Evolutionary conservation across 345 rosid species (phyloP).

Genomic region (Eucalyptus albens): DNA sequence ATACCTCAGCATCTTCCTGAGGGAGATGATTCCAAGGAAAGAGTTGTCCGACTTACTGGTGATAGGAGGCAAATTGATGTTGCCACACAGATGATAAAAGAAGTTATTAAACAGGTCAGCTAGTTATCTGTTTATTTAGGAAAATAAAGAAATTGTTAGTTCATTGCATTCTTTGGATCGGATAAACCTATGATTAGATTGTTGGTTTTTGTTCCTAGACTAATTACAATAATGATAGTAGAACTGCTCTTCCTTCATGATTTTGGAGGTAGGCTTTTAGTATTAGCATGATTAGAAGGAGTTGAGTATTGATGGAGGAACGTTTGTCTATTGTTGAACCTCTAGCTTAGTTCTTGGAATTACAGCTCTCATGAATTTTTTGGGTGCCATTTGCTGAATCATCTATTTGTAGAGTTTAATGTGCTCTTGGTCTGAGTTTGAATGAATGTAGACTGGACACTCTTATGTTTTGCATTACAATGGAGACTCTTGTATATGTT

Average conservation of each 20-base stretch:
- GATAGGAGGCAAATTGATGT: slow-evolving; percentile 76
- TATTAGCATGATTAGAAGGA: not conserved
- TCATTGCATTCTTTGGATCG: not conserved
- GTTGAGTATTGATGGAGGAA: not conserved
- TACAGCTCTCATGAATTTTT: not conserved
- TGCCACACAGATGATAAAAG: slow-evolving; percentile 71
- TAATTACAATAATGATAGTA: not conserved
- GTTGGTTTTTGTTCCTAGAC: not conserved
- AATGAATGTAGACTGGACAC: not conserved
- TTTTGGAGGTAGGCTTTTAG: not conserved
- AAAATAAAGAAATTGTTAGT: not conserved
- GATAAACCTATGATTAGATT: not conserved
- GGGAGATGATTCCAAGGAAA: slow-evolving; percentile 83
- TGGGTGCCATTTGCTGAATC: not conserved
- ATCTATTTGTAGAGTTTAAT: not conserved
- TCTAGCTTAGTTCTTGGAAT: not conserved
- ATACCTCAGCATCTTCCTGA: slow-evolving; percentile 87
- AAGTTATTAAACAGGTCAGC: slow-evolving; percentile 87
- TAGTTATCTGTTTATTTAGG: not conserved
- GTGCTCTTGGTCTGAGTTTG: not conserved
- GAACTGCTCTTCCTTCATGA: not conserved
- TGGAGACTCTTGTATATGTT: not conserved
- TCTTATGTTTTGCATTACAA: not conserved
- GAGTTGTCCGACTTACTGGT: slow-evolving; percentile 79
- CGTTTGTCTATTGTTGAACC: not conserved